Evolutionary conservation across 177 flowering plant genomes (phyloP).

Genomic region (Telopea speciosissima): DNA sequence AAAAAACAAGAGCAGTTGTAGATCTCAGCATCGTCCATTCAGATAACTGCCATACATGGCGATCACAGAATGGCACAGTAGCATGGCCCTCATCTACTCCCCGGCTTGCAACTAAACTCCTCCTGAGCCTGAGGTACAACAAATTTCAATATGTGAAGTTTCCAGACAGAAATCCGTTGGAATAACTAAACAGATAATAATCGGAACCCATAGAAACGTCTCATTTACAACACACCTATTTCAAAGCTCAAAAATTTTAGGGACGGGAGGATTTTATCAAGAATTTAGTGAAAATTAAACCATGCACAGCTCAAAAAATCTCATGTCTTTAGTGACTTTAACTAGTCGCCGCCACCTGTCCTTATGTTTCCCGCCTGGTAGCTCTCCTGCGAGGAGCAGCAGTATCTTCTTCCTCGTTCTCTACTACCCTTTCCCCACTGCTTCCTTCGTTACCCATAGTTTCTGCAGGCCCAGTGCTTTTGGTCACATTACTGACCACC

Average conservation of each 20-base stretch:
- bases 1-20: no score
- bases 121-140: not conserved
- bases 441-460: constrained; percentile 25
- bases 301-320: constrained; percentile 6
- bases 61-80: not conserved
- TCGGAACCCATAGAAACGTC: no score
- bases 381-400: constrained; percentile 32
- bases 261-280: not conserved
- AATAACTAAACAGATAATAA: no score
- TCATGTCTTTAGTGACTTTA: not conserved
- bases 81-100: not conserved
- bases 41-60: no score
- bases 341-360: no score
- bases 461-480: constrained; percentile 23
- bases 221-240: not conserved
- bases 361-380: constrained; percentile 34
- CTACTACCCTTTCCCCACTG: constrained; percentile 32
- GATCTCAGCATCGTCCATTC: no score
- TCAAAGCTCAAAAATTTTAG: not conserved
- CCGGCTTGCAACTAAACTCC: not conserved
- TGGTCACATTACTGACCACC: constrained; percentile 14
- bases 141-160: no score
- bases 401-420: constrained; percentile 32
- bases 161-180: not conserved
- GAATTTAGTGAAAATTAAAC: constrained; percentile 4